phyloP scores from a whole-genome alignment of 2,329 filamentous ascomycete genomes.

The Aspergillus felis region DNA sequence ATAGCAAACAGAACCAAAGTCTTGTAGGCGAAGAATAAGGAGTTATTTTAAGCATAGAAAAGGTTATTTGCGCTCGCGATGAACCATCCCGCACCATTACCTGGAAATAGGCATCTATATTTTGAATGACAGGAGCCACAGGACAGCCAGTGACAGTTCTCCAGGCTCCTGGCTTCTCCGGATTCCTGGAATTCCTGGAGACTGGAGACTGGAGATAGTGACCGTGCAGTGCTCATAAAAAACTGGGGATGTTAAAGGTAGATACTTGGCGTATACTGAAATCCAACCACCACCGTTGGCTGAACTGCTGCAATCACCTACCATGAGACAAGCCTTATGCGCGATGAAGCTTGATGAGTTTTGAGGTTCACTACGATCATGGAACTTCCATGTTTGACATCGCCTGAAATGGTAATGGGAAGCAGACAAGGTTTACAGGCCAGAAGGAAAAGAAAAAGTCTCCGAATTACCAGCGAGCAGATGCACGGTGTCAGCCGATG shows the following conservation, averaged over 20 bases:
- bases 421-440: neutral
- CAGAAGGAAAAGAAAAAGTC: neutral
- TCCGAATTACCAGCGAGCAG: neutral
- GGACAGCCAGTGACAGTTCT: neutral
- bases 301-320: neutral
- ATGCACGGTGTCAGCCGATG: neutral
- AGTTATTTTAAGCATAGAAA: neutral
- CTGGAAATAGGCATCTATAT: neutral
- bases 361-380: neutral
- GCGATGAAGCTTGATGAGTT: constrained; percentile 5
- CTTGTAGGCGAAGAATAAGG: neutral
- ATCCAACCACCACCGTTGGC: neutral
- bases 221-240: neutral
- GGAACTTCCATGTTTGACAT: constrained; percentile 1
- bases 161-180: neutral
- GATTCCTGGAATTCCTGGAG: neutral
- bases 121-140: neutral
- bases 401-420: neutral
- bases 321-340: constrained; percentile 8
- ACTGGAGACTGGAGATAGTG: neutral
- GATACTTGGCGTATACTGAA: neutral
- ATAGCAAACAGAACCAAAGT: neutral
- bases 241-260: neutral
- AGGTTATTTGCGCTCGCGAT: no score
- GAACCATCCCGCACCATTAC: no score